These are phyloP conservation scores for Arxiozyma telluris DNA, from an alignment of 1,139 yeast genomes.

Conservation along the genomic window DNA sequence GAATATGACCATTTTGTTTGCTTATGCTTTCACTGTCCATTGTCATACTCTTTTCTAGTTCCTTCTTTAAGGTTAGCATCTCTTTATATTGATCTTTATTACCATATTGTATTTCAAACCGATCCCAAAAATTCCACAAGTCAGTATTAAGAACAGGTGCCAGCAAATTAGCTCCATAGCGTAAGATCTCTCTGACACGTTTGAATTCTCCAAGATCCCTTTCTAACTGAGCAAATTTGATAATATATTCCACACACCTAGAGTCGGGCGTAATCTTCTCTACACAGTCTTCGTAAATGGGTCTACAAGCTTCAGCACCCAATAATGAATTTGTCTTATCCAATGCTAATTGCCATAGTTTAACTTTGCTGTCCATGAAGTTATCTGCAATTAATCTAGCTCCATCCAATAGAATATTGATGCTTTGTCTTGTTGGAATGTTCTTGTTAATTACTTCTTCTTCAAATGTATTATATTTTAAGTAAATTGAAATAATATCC, in stretches of 20 bases:
- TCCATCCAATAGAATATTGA: constrained; percentile 39
- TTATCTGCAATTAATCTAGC: constrained; percentile 13
- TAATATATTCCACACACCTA: constrained; percentile 14
- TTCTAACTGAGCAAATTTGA: constrained; percentile 28
- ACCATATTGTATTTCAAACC: constrained; percentile 65
- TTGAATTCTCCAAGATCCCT: constrained; percentile 16
- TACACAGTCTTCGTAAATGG: constrained; percentile 23
- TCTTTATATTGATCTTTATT: constrained; percentile 63
- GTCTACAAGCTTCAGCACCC: constrained; percentile 15
- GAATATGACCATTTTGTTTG: constrained; percentile 33
- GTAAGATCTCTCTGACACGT: constrained; percentile 56
- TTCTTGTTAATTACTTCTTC: constrained; percentile 34
- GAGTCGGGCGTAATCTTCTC: constrained; percentile 19
- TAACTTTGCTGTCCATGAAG: constrained; percentile 11
- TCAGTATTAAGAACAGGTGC: constrained; percentile 34
- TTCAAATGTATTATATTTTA: constrained; percentile 58
- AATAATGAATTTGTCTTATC: constrained; percentile 11
- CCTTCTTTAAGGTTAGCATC: constrained; percentile 59
- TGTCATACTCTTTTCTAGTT: constrained; percentile 36
- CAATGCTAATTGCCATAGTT: constrained; percentile 21
- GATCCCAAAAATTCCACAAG: constrained; percentile 61
- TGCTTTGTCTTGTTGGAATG: constrained; percentile 34
- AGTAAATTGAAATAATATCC: constrained; percentile 38
- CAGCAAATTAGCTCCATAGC: constrained; percentile 40
- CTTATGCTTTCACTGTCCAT: constrained; percentile 31